Evolutionary conservation across 495 filamentous ascomycete species (phyloP), one percentile per base, ranked within the genome.

Genomic region (Jackrogersella multiformis): DNA sequence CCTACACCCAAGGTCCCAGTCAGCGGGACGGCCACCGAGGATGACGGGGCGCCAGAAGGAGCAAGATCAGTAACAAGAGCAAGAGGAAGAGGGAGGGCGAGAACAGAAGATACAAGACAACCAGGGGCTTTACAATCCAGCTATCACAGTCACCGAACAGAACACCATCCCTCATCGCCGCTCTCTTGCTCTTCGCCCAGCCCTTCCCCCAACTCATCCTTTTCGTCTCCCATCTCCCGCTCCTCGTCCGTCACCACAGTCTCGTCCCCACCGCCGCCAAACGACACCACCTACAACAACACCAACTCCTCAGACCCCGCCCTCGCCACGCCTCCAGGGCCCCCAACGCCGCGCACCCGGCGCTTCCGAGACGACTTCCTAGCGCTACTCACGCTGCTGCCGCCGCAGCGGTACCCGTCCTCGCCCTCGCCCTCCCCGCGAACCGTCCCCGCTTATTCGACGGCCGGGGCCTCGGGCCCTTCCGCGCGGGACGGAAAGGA

Each of bases 311-410:
- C 23, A 0, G 9, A 51, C n/a, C 9, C 34, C 1, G n/a, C 36
- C 23, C 13, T 8, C 6, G 15, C 23, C 6, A 32, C 7, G 1
- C 42, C 23, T 4, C 23, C 20, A 23, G 6, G 41, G 24, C 49
- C 38, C 16, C 6, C 41, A 12, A 48, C 35, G 8, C 26, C 51
- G 21, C 24, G 5, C 9, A 44, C 51, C 18, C 28, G 5, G 32
- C 53, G 13, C 4, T 68, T 59, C 51, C 35, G 54, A 53, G 52
- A 32, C 9, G 24, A 45, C 10, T 68, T 68, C 52, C 45, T 46
- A 2, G 16, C 49, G 2, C 44, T 58, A 2, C 53, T 63, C 4
- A 23, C 53, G 26, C 58, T 63, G 1, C 45, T 63, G 0, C 58
- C 65, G 1, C n/a, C 28, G 15, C 20, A 58, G 20, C 20, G 45